Conservation (phyloP, 2,329 filamentous ascomycete species). For the Aspergillus sp. region DNA sequence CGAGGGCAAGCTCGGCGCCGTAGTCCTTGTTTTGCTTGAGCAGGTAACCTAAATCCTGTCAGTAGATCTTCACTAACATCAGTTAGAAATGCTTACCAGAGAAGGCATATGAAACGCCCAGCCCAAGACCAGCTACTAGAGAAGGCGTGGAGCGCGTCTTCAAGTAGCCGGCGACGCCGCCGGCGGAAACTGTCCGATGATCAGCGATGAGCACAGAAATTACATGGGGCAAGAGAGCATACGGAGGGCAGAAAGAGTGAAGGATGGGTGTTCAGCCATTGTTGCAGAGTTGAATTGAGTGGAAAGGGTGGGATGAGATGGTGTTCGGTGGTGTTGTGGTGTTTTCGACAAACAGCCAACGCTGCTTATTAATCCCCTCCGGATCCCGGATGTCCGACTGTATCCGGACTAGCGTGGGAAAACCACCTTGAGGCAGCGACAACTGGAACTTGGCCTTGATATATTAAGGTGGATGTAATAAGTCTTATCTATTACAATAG, state of each 20-base stretch:
- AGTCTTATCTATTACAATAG: too few relatives aligned
- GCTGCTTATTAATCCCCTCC: too few relatives aligned
- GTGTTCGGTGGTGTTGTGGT: too few relatives aligned
- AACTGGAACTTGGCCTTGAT: too few relatives aligned
- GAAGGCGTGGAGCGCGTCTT: constrained; percentile 18
- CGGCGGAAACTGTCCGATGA: constrained; percentile 12
- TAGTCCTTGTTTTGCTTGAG: constrained; percentile 23
- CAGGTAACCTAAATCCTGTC: constrained; percentile 8
- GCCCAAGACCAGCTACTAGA: constrained; percentile 18
- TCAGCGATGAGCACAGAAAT: neutral
- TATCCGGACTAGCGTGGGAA: too few relatives aligned
- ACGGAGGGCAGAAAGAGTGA: constrained; percentile 8
- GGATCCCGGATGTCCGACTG: too few relatives aligned
- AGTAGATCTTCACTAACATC: neutral
- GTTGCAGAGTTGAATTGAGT: neutral
- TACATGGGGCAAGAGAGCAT: neutral
- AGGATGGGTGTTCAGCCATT: constrained; percentile 8
- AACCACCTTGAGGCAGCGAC: too few relatives aligned
- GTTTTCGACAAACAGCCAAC: too few relatives aligned
- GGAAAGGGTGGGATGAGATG: neutral
- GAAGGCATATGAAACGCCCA: constrained; percentile 18
- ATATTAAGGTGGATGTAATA: too few relatives aligned
- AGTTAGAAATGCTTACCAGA: constrained; percentile 5
- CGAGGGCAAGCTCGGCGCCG: constrained; percentile 21
- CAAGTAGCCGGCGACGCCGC: constrained; percentile 18